These are phyloP conservation scores for Solanum chiquidenum DNA, from an alignment of 257 asterid species.

Conservation along the genomic window DNA sequence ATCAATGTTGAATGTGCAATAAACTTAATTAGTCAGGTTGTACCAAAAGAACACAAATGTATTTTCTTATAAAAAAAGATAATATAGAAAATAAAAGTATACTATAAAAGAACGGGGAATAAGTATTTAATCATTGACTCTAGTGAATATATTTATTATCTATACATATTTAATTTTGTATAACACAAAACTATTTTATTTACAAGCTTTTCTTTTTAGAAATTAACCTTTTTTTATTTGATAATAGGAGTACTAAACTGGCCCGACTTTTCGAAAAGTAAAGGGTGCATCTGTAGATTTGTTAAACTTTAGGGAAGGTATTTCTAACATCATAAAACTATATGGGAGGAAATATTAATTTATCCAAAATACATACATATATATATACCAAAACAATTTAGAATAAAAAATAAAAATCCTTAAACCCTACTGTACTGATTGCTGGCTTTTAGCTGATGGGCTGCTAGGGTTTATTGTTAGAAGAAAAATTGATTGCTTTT, in stretches of 20 bases:
- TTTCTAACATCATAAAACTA: neutral
- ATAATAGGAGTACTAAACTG: neutral
- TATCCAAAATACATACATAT: neutral
- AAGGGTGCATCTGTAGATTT: neutral
- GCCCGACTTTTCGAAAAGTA: neutral
- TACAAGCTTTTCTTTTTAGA: neutral
- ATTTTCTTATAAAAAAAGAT: neutral
- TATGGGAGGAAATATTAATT: neutral
- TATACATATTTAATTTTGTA: neutral
- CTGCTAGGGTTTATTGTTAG: conserved; percentile 6
- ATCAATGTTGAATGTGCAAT: neutral
- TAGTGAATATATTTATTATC: neutral
- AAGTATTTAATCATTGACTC: neutral
- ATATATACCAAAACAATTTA: neutral
- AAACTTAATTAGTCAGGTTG: neutral
- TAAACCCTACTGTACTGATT: conserved; percentile 1
- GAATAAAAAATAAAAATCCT: neutral
- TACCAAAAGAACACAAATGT: neutral
- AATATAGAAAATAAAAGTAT: neutral
- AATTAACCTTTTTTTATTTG: neutral
- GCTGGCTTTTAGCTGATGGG: neutral
- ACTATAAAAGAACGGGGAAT: fast-evolving
- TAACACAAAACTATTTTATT: neutral
- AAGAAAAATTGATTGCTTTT: neutral
- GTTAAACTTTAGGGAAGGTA: neutral